phyloP scores from a whole-genome alignment of 805 yeast species.

The Torulaspora maleeae region DNA sequence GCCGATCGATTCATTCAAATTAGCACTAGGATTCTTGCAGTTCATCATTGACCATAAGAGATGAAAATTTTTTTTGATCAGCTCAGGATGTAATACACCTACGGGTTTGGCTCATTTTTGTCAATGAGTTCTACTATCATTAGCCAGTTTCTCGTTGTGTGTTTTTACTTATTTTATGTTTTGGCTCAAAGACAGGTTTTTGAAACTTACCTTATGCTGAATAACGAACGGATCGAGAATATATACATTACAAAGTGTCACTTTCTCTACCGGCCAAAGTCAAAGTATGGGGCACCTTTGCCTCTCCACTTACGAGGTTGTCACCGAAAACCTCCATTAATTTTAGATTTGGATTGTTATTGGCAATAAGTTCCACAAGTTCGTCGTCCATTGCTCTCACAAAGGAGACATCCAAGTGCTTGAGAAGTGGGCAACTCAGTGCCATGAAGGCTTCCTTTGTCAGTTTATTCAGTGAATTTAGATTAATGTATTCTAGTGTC shows the following conservation, averaged over 20 bases:
- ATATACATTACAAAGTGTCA: constrained; percentile 43
- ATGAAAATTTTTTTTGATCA: too few species aligned
- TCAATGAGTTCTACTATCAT: too few species aligned
- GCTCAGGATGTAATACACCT: too few species aligned
- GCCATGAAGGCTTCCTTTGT: constrained; percentile 48
- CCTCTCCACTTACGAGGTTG: constrained; percentile 57
- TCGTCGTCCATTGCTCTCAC: constrained; percentile 71
- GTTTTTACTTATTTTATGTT: too few species aligned
- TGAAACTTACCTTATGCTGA: neutral
- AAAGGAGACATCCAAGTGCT: constrained; percentile 73
- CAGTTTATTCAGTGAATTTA: constrained; percentile 68
- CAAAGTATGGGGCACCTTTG: constrained; percentile 49
- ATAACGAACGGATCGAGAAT: neutral
- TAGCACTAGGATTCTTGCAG: too few species aligned
- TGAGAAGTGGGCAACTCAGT: constrained; percentile 53
- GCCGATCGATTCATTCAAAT: too few species aligned
- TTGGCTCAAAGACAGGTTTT: too few species aligned
- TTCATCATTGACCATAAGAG: too few species aligned
- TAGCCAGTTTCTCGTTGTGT: too few species aligned
- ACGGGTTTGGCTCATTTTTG: too few species aligned
- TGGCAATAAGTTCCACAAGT: constrained; percentile 52
- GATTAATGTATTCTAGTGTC: constrained; percentile 61
- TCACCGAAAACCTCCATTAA: constrained; percentile 79
- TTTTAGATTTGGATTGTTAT: constrained; percentile 56
- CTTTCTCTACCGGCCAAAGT: constrained; percentile 72